phyloP scores from a whole-genome alignment of 176 grass and related monocot genomes.

The barley (Hordeum vulgare) region DNA sequence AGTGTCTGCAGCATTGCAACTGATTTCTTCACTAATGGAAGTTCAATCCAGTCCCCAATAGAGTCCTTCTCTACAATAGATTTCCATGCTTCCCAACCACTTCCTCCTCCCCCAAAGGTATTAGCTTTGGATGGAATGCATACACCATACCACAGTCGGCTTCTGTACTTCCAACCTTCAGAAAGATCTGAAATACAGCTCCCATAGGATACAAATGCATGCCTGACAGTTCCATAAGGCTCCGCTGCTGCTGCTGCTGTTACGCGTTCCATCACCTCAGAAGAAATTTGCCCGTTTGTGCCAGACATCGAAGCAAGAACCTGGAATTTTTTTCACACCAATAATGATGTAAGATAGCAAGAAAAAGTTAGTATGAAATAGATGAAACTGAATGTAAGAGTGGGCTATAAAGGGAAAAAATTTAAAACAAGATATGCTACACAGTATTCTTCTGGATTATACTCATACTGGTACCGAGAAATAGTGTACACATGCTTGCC shows the following conservation, averaged over 20 bases:
- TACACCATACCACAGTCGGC: slow-evolving; percentile 75
- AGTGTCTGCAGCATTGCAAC: slow-evolving; percentile 71
- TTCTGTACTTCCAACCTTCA: slow-evolving; percentile 84
- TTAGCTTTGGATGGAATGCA: slow-evolving; percentile 58
- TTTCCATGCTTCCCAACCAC: slow-evolving; percentile 67
- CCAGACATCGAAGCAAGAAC: slow-evolving; percentile 83
- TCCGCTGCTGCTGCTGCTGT: slow-evolving; percentile 76
- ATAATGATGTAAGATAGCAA: slow-evolving; percentile 23
- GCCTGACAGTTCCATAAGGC: slow-evolving; percentile 76
- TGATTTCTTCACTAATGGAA: slow-evolving; percentile 73
- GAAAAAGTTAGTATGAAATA: neutral
- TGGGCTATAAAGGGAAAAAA: neutral
- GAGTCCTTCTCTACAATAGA: slow-evolving; percentile 59
- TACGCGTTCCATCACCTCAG: slow-evolving; percentile 66
- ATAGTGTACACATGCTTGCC: neutral
- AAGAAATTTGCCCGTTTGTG: slow-evolving; percentile 74
- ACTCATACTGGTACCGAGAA: neutral
- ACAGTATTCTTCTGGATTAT: slow-evolving; percentile 16
- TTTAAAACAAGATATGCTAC: slow-evolving; percentile 13
- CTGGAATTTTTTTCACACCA: slow-evolving; percentile 27
- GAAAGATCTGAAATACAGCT: slow-evolving; percentile 65
- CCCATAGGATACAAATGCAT: slow-evolving; percentile 82
- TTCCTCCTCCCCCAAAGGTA: slow-evolving; percentile 67
- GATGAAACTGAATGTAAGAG: neutral
- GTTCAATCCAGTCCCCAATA: slow-evolving; percentile 63